Conservation (phyloP, 1,284 basidiomycete species). For the Naganishia liquefaciens region DNA sequence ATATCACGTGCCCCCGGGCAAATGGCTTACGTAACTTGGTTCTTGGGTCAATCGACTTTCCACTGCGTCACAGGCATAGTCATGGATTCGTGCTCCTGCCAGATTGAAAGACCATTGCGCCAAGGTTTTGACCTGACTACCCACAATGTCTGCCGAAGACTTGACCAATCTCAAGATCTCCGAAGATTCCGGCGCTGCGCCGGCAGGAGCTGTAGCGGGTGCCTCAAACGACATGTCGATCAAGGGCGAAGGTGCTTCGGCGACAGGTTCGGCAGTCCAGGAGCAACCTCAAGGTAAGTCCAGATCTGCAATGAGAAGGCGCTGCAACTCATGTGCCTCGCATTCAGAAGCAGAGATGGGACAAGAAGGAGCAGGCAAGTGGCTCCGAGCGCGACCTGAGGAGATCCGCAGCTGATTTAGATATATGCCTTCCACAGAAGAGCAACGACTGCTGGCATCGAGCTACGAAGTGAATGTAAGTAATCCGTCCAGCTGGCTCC, state of each 20-base stretch:
- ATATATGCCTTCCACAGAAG: not conserved
- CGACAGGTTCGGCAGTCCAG: not conserved
- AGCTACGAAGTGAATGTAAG: constrained; percentile 30
- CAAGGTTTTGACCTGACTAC: not conserved
- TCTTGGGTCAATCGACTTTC: constrained; percentile 9
- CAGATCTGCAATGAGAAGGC: too few species aligned
- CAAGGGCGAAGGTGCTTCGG: constrained; percentile 2
- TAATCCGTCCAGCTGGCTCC: not conserved
- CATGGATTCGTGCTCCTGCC: not conserved
- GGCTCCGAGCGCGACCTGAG: too few species aligned
- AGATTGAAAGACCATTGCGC: too few species aligned
- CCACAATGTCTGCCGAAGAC: constrained; percentile 24
- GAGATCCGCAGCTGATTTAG: not conserved
- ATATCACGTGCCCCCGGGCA: not conserved
- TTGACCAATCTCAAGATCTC: constrained; percentile 23
- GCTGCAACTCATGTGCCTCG: not conserved
- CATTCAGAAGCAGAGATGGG: constrained; percentile 1
- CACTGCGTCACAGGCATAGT: not conserved
- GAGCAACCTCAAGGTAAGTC: not conserved
- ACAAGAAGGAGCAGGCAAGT: constrained; percentile 5
- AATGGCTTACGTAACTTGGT: constrained; percentile 11
- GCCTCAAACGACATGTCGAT: constrained; percentile 3
- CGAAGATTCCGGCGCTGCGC: constrained; percentile 11
- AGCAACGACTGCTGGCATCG: constrained; percentile 23
- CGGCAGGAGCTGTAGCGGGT: not conserved